A percentile compares a stretch with the other conserved stretches of the same genome.
phyloP scores from a whole-genome alignment of 768 basidiomycete genomes.

The Amanita molliuscula region DNA sequence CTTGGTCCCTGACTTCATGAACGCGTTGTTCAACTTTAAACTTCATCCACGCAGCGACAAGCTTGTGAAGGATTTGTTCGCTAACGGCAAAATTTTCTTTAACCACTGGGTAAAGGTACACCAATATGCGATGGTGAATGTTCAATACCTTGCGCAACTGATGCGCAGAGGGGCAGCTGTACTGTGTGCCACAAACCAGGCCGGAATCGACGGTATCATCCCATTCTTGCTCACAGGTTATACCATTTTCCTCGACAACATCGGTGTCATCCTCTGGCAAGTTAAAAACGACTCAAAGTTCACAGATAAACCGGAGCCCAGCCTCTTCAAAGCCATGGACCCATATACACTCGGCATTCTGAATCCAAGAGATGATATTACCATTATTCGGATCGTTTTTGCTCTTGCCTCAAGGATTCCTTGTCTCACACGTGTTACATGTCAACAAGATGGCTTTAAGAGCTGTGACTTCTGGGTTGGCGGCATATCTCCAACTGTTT shows the following conservation, averaged over 20 bases:
- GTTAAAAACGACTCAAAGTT: slow-evolving; percentile 7
- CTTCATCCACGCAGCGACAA: slow-evolving; percentile 12
- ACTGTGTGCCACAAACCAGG: not conserved
- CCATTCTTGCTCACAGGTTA: slow-evolving; percentile 1
- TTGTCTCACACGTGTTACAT: slow-evolving; percentile 7
- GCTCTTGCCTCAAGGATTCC: slow-evolving; percentile 14
- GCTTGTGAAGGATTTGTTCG: slow-evolving; percentile 11
- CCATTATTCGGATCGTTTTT: slow-evolving; percentile 1
- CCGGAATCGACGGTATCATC: not conserved
- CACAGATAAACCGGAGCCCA: not conserved
- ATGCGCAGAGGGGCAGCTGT: not conserved
- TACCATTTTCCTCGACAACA: not conserved
- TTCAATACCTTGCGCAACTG: slow-evolving; percentile 9
- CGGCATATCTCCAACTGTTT: slow-evolving; percentile 9
- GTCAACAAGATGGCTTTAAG: not conserved
- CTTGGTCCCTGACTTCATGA: not conserved
- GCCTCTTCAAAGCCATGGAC: not conserved
- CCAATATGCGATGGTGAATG: slow-evolving; percentile 13
- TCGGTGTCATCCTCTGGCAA: not conserved
- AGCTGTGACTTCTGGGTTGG: slow-evolving; percentile 11
- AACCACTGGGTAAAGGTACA: slow-evolving; percentile 22
- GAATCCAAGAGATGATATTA: slow-evolving; percentile 6
- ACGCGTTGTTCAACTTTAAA: slow-evolving; percentile 2
- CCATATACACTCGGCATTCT: not conserved
- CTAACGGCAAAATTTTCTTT: slow-evolving; percentile 16